Percentiles rank a stretch among this genome's conserved stretches.
These are phyloP conservation scores for Microcyclospora tardicrescens DNA, from an alignment of 2,329 filamentous ascomycete genomes.

Conservation along the genomic window DNA sequence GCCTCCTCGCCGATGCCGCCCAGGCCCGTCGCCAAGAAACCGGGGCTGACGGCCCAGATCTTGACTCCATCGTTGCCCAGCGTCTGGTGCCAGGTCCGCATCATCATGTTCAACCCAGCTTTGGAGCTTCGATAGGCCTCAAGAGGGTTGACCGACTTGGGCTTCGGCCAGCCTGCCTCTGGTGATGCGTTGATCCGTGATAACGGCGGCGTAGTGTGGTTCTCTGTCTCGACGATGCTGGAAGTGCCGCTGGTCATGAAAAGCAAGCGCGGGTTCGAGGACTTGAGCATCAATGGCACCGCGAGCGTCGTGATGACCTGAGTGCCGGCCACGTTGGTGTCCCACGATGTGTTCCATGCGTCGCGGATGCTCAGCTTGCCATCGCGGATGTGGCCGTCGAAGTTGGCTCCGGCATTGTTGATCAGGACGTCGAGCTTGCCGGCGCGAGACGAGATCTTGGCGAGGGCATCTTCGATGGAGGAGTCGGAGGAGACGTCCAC, in stretches of 20 bases:
- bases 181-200: conserved; percentile 12
- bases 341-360: conserved; percentile 25
- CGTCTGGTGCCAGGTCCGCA: conserved; percentile 34
- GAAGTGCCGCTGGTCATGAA: conserved; percentile 32
- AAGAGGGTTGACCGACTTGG: conserved; percentile 12
- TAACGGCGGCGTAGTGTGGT: conserved; percentile 15
- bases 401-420: conserved; percentile 44
- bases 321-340: conserved; percentile 28
- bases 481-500: conserved; percentile 43
- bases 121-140: conserved; percentile 31
- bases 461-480: conserved; percentile 37
- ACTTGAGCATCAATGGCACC: conserved; percentile 27
- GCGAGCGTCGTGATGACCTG: conserved; percentile 25
- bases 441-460: conserved; percentile 29
- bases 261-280: conserved; percentile 23
- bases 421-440: conserved; percentile 41
- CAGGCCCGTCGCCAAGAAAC: conserved; percentile 34
- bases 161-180: conserved; percentile 38
- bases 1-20: conserved; percentile 21
- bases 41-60: conserved; percentile 34
- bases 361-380: conserved; percentile 23
- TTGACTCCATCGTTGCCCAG: conserved; percentile 34
- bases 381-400: conserved; percentile 26
- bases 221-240: conserved; percentile 24
- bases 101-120: conserved; percentile 37